Conservation (phyloP, 106 monocot species). For the Allium cepa region DNA sequence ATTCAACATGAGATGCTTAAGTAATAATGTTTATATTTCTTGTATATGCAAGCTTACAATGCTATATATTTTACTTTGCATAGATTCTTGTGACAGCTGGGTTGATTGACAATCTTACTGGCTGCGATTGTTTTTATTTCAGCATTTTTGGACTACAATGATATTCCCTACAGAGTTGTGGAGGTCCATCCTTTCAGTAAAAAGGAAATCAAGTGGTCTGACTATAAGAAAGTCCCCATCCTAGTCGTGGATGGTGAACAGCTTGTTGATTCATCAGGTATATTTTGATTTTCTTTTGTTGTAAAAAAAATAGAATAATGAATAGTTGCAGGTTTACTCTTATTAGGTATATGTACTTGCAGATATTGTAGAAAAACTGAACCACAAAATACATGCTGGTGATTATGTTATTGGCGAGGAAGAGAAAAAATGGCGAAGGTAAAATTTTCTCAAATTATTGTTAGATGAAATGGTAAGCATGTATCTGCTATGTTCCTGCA, state of each 20-base stretch:
- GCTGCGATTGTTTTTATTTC: conserved; percentile 4
- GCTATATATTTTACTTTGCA: background rate
- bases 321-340: no score
- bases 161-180: conserved; percentile 90
- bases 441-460: conserved; percentile 1
- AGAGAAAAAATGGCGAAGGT: conserved; percentile 86
- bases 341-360: conserved; percentile 1
- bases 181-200: conserved; percentile 95
- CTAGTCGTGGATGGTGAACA: conserved; percentile 86
- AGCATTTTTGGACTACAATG: conserved; percentile 93
- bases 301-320: no score
- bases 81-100: background rate
- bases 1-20: no score
- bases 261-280: conserved; percentile 90
- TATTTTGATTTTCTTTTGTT: background rate
- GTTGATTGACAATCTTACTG: background rate
- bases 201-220: conserved; percentile 97
- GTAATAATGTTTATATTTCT: no score
- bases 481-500: no score
- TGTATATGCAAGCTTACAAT: background rate
- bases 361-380: conserved; percentile 78
- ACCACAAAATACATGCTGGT: conserved; percentile 40
- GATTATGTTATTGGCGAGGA: conserved; percentile 33
- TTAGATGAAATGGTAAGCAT: no score
- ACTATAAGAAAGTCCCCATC: conserved; percentile 95